A percentile compares a stretch with the other conserved stretches of the same genome.
Evolutionary conservation across 2,329 filamentous ascomycete genomes (phyloP).

Genomic region (Stagonosporopsis tanaceti): DNA sequence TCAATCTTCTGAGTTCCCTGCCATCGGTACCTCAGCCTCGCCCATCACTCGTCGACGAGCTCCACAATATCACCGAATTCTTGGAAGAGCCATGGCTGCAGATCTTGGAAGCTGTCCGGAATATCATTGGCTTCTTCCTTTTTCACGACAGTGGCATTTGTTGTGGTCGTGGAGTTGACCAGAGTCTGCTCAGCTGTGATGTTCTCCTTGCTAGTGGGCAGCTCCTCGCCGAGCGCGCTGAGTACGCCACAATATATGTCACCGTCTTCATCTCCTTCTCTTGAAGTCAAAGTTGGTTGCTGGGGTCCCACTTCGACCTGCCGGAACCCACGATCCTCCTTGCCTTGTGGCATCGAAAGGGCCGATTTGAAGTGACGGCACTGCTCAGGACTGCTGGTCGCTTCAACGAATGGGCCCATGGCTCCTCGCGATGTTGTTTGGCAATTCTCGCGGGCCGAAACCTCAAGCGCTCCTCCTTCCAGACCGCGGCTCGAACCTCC

Average conservation of each 20-base stretch:
- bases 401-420: background rate
- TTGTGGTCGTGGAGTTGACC: background rate
- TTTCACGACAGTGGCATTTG: background rate
- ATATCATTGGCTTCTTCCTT: conserved; percentile 9
- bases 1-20: too few relatives aligned
- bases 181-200: background rate
- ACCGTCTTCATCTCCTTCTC: background rate
- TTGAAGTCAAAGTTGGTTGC: too few relatives aligned
- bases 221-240: background rate
- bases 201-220: background rate
- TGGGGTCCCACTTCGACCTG: background rate
- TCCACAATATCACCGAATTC: conserved; percentile 54
- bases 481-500: background rate
- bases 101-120: conserved; percentile 40
- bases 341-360: background rate
- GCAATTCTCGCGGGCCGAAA: background rate
- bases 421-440: background rate
- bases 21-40: too few relatives aligned
- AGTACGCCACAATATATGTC: background rate
- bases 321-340: background rate
- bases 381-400: conserved; percentile 1
- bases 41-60: conserved; percentile 37
- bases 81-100: conserved; percentile 50
- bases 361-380: background rate
- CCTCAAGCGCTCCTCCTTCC: background rate